Evolutionary conservation across 208 protist species (phyloP).

Genomic region (Tritrichomonas musculus): DNA sequence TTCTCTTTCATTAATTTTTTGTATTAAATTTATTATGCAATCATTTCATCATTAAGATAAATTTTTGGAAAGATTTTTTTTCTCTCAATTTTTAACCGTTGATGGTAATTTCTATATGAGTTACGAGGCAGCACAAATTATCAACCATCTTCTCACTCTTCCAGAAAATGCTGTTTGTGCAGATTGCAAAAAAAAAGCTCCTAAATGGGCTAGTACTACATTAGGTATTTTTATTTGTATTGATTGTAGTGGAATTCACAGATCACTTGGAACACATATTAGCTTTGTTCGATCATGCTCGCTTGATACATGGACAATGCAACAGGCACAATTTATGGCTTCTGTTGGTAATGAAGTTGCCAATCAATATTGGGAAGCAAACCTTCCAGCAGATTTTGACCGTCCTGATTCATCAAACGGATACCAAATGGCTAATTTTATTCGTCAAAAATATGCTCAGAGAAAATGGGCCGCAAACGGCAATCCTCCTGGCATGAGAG

Average conservation of each 20-base stretch:
- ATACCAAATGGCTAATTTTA: neutral
- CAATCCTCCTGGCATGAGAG: neutral
- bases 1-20: too few species aligned
- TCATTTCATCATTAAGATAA: too few species aligned
- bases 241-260: conserved; percentile 52
- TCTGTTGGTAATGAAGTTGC: conserved; percentile 36
- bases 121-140: neutral
- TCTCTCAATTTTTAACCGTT: too few species aligned
- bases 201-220: neutral
- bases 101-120: too few species aligned
- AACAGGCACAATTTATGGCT: conserved; percentile 41
- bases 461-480: neutral
- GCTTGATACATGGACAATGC: conserved; percentile 43
- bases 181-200: neutral
- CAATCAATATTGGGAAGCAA: conserved; percentile 17
- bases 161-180: neutral
- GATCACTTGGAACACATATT: conserved; percentile 52
- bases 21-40: too few species aligned
- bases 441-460: neutral
- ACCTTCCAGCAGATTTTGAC: neutral
- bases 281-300: conserved; percentile 45
- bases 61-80: too few species aligned
- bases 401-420: neutral
- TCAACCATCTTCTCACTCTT: neutral
- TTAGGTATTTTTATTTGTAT: conserved; percentile 56